Conservation (phyloP, 768 basidiomycete species). For the Lentinula raphanica region DNA sequence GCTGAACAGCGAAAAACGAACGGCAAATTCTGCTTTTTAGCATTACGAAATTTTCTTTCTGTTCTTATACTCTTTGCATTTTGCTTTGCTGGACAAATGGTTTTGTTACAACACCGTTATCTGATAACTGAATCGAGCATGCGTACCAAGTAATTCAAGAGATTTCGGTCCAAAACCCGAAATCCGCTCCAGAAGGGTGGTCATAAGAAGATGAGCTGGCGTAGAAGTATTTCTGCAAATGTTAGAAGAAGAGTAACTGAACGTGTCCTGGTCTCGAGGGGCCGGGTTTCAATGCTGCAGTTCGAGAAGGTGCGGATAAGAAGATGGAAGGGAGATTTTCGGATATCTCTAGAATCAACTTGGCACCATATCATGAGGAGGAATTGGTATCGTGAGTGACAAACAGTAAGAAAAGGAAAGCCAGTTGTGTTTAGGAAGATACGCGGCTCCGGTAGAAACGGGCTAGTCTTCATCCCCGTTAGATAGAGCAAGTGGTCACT, state of each 20-base stretch:
- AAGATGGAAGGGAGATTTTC: background rate
- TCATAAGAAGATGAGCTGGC: background rate
- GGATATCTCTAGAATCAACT: background rate
- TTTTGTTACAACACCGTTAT: background rate
- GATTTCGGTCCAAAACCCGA: background rate
- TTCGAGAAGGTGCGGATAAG: background rate
- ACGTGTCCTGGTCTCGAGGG: background rate
- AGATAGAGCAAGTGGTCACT: no score
- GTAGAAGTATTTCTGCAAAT: background rate
- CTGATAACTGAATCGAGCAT: background rate
- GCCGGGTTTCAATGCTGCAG: background rate
- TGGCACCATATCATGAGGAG: background rate
- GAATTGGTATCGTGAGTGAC: background rate
- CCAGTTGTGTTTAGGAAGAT: no score
- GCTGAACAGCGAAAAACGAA: no score
- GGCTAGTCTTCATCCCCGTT: background rate
- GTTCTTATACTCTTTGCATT: no score
- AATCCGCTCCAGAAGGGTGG: no score
- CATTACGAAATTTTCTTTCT: background rate
- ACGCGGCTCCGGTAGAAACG: no score
- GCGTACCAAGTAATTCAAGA: background rate
- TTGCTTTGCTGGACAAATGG: background rate
- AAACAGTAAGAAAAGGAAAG: no score
- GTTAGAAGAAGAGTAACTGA: background rate
- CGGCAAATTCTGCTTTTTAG: background rate